Evolutionary conservation across 768 basidiomycete genomes (phyloP).

Genomic region (Mycena albidolilacea): DNA sequence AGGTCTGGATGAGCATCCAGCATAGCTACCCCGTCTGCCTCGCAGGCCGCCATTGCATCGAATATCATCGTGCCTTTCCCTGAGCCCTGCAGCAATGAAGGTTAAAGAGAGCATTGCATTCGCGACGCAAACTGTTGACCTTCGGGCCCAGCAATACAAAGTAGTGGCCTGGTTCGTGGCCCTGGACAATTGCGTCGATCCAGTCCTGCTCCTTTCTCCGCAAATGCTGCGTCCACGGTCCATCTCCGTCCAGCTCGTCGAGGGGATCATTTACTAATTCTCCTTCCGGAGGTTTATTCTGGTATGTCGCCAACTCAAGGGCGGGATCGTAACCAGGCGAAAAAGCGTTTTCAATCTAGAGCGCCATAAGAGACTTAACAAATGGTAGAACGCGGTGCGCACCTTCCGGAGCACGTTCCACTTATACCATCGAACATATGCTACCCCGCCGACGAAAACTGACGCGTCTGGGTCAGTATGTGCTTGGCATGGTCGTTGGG

Average conservation of each 20-base stretch:
- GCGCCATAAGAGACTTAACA: slow-evolving; percentile 24
- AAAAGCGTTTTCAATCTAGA: slow-evolving; percentile 85
- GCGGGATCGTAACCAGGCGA: slow-evolving; percentile 87
- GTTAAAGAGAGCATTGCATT: slow-evolving; percentile 17
- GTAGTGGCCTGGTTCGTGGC: slow-evolving; percentile 79
- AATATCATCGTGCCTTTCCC: slow-evolving; percentile 90
- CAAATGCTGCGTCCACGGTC: slow-evolving; percentile 72
- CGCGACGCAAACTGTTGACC: slow-evolving; percentile 53
- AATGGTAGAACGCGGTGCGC: slow-evolving; percentile 22
- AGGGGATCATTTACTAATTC: slow-evolving; percentile 48
- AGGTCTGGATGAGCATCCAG: slow-evolving; percentile 90
- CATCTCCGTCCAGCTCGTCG: slow-evolving; percentile 52
- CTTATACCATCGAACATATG: slow-evolving; percentile 87
- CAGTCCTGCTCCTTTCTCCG: slow-evolving; percentile 81
- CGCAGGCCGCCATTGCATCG: slow-evolving; percentile 81
- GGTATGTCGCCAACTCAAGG: slow-evolving; percentile 75
- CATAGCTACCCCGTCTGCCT: slow-evolving; percentile 80
- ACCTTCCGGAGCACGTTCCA: slow-evolving; percentile 86
- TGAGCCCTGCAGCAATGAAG: slow-evolving; percentile 65
- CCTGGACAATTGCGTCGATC: slow-evolving; percentile 86
- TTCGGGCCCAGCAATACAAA: slow-evolving; percentile 86
- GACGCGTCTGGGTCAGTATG: slow-evolving; percentile 25
- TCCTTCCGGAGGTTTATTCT: slow-evolving; percentile 51
- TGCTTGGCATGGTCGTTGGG: background rate
- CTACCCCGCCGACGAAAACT: slow-evolving; percentile 82